A percentile compares a stretch with the other conserved stretches of the same genome.
Conservation (phyloP, 2,329 filamentous ascomycete genomes). For the Alternaria hordeiaustralica region DNA sequence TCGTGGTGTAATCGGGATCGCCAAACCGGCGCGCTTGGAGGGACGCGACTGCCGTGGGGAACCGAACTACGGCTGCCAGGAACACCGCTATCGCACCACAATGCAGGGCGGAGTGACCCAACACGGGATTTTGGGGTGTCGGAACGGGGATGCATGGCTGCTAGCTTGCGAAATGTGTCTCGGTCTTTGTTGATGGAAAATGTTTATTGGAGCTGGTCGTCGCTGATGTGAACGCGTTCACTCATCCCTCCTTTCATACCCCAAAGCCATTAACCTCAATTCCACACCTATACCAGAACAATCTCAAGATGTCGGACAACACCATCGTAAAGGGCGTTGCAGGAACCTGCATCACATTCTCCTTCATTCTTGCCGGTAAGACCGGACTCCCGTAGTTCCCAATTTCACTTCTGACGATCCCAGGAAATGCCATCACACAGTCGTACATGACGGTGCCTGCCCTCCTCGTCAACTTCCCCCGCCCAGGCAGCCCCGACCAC, state of each 20-base stretch:
- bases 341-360: constrained; percentile 56
- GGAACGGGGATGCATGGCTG: constrained; percentile 6
- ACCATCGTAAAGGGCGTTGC: constrained; percentile 49
- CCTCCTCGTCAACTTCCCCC: constrained; percentile 56
- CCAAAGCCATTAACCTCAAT: neutral
- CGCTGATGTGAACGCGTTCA: neutral
- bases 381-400: neutral
- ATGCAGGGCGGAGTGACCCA: constrained; percentile 2
- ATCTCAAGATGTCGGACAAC: constrained; percentile 40
- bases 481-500: constrained; percentile 50
- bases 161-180: neutral
- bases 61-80: constrained; percentile 16
- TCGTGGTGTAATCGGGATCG: constrained; percentile 17
- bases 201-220: constrained; percentile 8
- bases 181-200: constrained; percentile 7
- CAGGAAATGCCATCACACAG: constrained; percentile 61
- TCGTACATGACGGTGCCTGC: constrained; percentile 61
- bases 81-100: constrained; percentile 4
- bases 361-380: constrained; percentile 58
- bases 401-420: constrained; percentile 1
- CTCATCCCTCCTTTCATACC: neutral
- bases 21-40: neutral
- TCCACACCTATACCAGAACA: neutral
- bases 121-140: constrained; percentile 2
- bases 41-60: constrained; percentile 21